Evolutionary conservation across 2,329 filamentous ascomycete genomes (phyloP), one percentile per base, ranked within the genome.

Genomic region (Myotisia sp.): DNA sequence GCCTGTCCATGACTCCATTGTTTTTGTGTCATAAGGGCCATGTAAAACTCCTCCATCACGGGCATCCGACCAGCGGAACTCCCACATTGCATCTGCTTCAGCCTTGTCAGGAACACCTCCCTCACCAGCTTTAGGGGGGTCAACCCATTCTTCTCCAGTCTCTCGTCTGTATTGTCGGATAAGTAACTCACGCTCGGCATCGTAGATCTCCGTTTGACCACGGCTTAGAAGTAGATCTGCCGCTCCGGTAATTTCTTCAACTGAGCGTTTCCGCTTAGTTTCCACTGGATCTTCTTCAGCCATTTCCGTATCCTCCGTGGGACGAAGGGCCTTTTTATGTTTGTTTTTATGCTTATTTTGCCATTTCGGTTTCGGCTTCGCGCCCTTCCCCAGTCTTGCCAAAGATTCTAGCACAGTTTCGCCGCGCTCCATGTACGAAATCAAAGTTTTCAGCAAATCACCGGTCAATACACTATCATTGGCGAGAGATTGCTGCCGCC

Each of bases 381-480:
- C 72, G 2, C 69, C 65, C 49, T 76, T 82, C 18, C 79, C 83
- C 13, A 95, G 62, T 33, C 90, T 68, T 14, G 80, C 82, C 14
- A 98, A 67, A 1, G 90, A 84, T 58, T 98, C 90, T 9, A 98
- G 61, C 1, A 83, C 71, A 0, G 85, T 93, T 58, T 98, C 90
- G 9, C 83, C 77, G 33, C 69, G 72, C 39, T 93, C 77, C 3
- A 98, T 62, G 27, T 71, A 65, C 14, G 67, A 49, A 26, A 95
- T 90, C 22, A 98, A 64, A 1, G 68, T 69, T 29, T 68, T 73
- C 18, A 95, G 63, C 1, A 92, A 63, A 42, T 92, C 82, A 3
- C 74, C 71, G 0, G 79, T 79, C 5, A 85, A 58, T 8, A 85
- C 58, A 14, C 70, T 70, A 52, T 95, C 87, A 37, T 92, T 78